phyloP scores from a whole-genome alignment of 768 basidiomycete genomes.

The Mycena galopus region DNA sequence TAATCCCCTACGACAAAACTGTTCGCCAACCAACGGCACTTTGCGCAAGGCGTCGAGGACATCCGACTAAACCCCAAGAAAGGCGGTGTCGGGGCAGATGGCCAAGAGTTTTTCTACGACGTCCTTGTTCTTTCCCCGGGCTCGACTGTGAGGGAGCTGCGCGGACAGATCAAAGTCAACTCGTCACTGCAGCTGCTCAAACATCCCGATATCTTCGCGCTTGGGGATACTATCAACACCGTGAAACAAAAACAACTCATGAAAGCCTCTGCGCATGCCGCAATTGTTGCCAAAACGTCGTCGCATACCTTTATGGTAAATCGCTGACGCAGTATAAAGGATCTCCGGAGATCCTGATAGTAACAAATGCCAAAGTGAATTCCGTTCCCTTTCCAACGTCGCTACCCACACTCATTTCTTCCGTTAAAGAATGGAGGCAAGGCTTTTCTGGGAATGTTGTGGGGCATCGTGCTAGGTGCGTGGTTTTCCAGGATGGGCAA shows the following conservation, averaged over 20 bases:
- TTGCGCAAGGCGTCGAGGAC: constrained; percentile 51
- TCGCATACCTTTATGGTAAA: constrained; percentile 46
- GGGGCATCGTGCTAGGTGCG: constrained; percentile 60
- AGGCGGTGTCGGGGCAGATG: constrained; percentile 60
- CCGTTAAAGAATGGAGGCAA: constrained; percentile 54
- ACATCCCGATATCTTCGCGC: constrained; percentile 66
- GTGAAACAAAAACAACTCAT: constrained; percentile 66
- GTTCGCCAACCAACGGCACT: constrained; percentile 57
- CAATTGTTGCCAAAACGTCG: constrained; percentile 62
- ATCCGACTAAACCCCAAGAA: constrained; percentile 43
- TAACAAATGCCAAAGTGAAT: constrained; percentile 66
- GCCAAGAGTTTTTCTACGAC: constrained; percentile 60
- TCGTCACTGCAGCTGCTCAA: constrained; percentile 64
- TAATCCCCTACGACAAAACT: constrained; percentile 64
- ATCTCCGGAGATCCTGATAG: constrained; percentile 62
- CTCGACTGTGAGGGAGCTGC: constrained; percentile 57
- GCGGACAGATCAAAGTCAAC: constrained; percentile 59
- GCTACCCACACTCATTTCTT: background rate
- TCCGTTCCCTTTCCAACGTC: background rate
- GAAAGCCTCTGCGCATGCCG: constrained; percentile 60
- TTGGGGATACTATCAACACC: constrained; percentile 69
- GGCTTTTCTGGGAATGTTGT: constrained; percentile 54
- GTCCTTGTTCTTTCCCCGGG: constrained; percentile 70
- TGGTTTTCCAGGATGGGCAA: constrained; percentile 52
- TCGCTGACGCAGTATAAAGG: constrained; percentile 60